Percentiles rank a stretch among this genome's conserved stretches.
Conservation (phyloP, 1,284 basidiomycete species). For the Malassezia sp. region DNA sequence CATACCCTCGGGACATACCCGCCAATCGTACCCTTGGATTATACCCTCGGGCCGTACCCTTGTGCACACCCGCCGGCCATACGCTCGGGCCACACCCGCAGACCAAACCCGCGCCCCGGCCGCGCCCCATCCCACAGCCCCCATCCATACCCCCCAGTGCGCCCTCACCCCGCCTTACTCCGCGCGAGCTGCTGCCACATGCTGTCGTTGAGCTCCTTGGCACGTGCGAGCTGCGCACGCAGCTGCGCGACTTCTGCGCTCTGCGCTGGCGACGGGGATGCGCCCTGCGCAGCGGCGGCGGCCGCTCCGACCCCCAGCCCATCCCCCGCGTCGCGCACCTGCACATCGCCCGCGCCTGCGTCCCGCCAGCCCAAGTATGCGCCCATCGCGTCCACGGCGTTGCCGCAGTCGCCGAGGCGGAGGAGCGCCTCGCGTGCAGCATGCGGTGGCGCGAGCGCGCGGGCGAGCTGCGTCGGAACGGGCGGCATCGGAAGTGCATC, state of each 20-base stretch:
- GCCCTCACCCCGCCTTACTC: too few relatives aligned
- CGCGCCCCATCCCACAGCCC: too few relatives aligned
- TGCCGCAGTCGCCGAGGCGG: conserved; percentile 4
- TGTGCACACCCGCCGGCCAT: too few relatives aligned
- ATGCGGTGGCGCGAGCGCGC: background rate
- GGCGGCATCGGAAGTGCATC: conserved; percentile 4
- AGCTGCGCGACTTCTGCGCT: conserved; percentile 18
- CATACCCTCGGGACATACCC: too few relatives aligned
- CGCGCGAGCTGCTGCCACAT: conserved; percentile 30
- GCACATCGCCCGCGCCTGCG: too few relatives aligned
- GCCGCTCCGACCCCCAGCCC: background rate
- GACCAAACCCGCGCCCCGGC: too few relatives aligned
- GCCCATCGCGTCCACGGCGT: background rate
- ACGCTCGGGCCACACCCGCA: too few relatives aligned
- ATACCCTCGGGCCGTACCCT: too few relatives aligned
- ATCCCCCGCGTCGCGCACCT: background rate
- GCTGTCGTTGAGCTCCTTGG: conserved; percentile 33
- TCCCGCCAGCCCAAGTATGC: background rate
- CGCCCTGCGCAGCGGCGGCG: background rate
- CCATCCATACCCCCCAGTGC: background rate
- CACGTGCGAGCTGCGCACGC: conserved; percentile 25
- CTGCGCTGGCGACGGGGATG: conserved; percentile 4
- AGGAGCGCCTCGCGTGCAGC: background rate
- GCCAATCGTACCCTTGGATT: too few relatives aligned
- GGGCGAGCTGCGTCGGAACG: conserved; percentile 6